These are phyloP conservation scores for Fusarium stilboides DNA, from an alignment of 2,329 filamentous ascomycete species.

Conservation along the genomic window DNA sequence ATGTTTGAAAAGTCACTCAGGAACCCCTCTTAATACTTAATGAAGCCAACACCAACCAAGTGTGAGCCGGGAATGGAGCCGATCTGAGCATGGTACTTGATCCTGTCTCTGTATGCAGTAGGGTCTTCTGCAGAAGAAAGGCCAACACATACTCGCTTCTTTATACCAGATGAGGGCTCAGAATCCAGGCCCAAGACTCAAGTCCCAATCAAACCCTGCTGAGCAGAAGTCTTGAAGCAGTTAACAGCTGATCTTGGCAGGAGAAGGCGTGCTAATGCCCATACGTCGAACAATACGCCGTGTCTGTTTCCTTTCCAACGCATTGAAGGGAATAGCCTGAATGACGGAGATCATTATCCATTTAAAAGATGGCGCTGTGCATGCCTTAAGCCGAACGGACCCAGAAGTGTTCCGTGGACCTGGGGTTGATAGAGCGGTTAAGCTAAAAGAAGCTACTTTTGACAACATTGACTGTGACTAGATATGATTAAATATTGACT, in stretches of 20 bases:
- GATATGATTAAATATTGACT: too few relatives aligned
- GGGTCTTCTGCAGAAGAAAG: constrained; percentile 29
- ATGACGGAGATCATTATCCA: not conserved
- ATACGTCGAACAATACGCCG: constrained; percentile 16
- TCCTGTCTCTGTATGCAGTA: constrained; percentile 9
- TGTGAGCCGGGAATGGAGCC: constrained; percentile 8
- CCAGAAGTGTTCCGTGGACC: constrained; percentile 27
- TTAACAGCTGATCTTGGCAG: constrained; percentile 40
- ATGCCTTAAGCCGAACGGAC: constrained; percentile 15
- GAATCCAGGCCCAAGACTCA: constrained; percentile 21
- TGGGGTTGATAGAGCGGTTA: constrained; percentile 35
- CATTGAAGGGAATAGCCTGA: constrained; percentile 9
- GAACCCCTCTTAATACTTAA: constrained; percentile 9
- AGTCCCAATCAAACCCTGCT: constrained; percentile 7
- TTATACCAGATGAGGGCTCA: constrained; percentile 27
- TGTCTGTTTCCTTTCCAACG: constrained; percentile 23
- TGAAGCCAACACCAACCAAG: constrained; percentile 14
- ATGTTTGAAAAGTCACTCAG: constrained; percentile 12
- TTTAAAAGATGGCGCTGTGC: not conserved
- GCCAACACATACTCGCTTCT: constrained; percentile 19
- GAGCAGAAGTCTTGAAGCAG: constrained; percentile 33
- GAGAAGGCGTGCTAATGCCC: constrained; percentile 26
- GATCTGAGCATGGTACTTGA: constrained; percentile 17
- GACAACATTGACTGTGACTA: constrained; percentile 9
- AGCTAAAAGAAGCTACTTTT: constrained; percentile 2